These are phyloP conservation scores for Lasiosphaeria ovina DNA, from an alignment of 495 filamentous ascomycete species.

Conservation along the genomic window DNA sequence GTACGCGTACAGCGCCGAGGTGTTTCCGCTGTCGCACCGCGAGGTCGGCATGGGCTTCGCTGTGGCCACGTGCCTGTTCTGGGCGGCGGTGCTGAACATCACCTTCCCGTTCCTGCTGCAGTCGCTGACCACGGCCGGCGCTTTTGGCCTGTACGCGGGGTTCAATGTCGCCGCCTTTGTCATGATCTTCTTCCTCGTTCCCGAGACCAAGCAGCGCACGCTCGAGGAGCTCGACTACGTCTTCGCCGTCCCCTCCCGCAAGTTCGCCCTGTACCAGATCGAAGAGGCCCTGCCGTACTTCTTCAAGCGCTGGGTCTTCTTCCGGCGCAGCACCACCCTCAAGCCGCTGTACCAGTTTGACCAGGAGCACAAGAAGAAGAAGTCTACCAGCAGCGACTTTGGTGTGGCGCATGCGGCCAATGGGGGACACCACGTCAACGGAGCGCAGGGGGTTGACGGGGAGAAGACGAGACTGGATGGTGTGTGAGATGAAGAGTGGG, in stretches of 20 bases:
- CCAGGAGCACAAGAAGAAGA: not conserved
- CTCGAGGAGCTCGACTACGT: constrained; percentile 83
- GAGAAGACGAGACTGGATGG: not conserved
- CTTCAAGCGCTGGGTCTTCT: constrained; percentile 64
- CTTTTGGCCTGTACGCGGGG: constrained; percentile 60
- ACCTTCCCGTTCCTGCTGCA: constrained; percentile 65
- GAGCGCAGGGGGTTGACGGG: not conserved
- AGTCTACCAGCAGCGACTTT: not conserved
- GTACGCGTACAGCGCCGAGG: constrained; percentile 78
- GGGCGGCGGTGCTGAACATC: constrained; percentile 62
- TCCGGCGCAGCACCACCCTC: constrained; percentile 50
- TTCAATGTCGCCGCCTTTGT: constrained; percentile 62
- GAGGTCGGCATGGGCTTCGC: constrained; percentile 74
- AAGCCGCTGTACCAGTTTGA: constrained; percentile 64
- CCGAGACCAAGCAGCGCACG: constrained; percentile 66
- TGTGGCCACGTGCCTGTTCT: constrained; percentile 67
- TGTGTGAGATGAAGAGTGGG: not conserved
- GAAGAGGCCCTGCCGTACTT: constrained; percentile 64
- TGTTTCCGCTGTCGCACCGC: constrained; percentile 70
- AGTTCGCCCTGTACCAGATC: constrained; percentile 64
- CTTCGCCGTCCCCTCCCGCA: constrained; percentile 66
- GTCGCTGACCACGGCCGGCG: constrained; percentile 50
- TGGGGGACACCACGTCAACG: not conserved
- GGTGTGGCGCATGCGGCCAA: not conserved
- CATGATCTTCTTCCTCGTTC: constrained; percentile 67